phyloP scores from a whole-genome alignment of 805 yeast genomes.

The Gaillardinia entomophila region DNA sequence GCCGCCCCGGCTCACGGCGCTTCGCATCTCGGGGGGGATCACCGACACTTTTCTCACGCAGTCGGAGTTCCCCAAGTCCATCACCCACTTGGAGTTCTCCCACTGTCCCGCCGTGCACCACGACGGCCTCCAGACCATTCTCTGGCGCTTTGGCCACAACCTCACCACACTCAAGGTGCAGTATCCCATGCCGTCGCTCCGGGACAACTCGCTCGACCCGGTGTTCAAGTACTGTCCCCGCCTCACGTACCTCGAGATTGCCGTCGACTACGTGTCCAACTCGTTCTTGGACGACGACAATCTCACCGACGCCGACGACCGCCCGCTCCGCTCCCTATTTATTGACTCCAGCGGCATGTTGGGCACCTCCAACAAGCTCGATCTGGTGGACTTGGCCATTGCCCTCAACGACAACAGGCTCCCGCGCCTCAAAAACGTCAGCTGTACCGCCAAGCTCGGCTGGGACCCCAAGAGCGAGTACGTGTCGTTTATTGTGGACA shows the following conservation, averaged over 20 bases:
- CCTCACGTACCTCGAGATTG: constrained; percentile 53
- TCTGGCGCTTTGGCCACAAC: constrained; percentile 60
- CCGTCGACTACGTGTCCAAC: constrained; percentile 72
- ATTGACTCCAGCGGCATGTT: constrained; percentile 82
- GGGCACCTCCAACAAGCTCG: constrained; percentile 77
- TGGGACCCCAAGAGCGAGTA: constrained; percentile 61
- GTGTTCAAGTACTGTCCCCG: constrained; percentile 75
- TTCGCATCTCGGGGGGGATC: constrained; percentile 85
- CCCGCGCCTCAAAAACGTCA: constrained; percentile 58
- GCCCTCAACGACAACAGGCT: constrained; percentile 77
- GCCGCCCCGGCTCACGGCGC: constrained; percentile 72
- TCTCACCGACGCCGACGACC: constrained; percentile 17
- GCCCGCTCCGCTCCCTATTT: constrained; percentile 57
- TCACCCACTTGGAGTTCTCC: constrained; percentile 69
- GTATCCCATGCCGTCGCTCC: constrained; percentile 85
- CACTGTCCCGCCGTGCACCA: constrained; percentile 81
- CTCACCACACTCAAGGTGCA: constrained; percentile 59
- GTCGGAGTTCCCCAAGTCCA: constrained; percentile 67
- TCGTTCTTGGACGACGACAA: constrained; percentile 30
- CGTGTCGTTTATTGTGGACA: constrained; percentile 49
- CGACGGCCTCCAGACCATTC: constrained; percentile 54
- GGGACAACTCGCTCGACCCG: constrained; percentile 64
- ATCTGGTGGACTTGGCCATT: constrained; percentile 83
- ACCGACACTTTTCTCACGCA: constrained; percentile 70
- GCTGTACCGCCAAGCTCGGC: constrained; percentile 72